Evolutionary conservation across 2,329 filamentous ascomycete species (phyloP).

Genomic region (Talaromyces sp.): DNA sequence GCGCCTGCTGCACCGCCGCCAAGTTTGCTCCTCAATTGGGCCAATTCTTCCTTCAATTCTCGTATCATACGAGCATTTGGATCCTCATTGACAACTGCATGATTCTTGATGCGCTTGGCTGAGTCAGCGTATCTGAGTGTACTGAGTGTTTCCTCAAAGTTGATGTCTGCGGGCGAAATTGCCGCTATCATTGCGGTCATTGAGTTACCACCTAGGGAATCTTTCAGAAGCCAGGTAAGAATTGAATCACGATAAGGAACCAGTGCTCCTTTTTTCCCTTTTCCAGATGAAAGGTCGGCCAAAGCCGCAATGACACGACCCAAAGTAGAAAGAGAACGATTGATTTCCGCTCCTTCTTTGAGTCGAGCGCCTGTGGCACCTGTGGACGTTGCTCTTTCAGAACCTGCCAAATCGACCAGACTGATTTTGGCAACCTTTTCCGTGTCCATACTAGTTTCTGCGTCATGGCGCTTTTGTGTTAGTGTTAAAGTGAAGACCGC

Average conservation of each 20-base stretch:
- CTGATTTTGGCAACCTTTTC: slow-evolving; percentile 98
- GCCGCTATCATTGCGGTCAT: slow-evolving; percentile 99
- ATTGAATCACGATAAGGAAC: slow-evolving; percentile 97
- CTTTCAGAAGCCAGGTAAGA: slow-evolving; percentile 92
- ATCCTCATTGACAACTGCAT: slow-evolving; percentile 97
- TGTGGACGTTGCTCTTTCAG: slow-evolving; percentile 93
- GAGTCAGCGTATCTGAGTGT: slow-evolving; percentile 95
- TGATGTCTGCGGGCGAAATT: slow-evolving; percentile 97
- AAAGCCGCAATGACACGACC: slow-evolving; percentile 96
- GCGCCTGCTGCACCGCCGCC: slow-evolving; percentile 44
- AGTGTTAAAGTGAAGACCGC: slow-evolving; percentile 96
- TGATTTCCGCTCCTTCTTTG: slow-evolving; percentile 98
- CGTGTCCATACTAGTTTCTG: slow-evolving; percentile 91
- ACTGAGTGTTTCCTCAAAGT: slow-evolving; percentile 95
- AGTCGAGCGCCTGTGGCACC: slow-evolving; percentile 90
- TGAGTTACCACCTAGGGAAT: slow-evolving; percentile 94
- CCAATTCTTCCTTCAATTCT: slow-evolving; percentile 91
- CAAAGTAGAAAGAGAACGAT: slow-evolving; percentile 89
- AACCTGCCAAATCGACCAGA: slow-evolving; percentile 94
- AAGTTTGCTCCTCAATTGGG: slow-evolving; percentile 79
- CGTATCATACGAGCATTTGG: slow-evolving; percentile 98
- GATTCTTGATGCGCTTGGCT: slow-evolving; percentile 99
- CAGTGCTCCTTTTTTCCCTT: slow-evolving; percentile 67
- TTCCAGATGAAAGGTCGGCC: slow-evolving; percentile 80
- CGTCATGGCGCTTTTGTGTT: slow-evolving; percentile 86